Evolutionary conservation across 345 rosid genomes (phyloP).

Genomic region (Stellera chamaejasme): DNA sequence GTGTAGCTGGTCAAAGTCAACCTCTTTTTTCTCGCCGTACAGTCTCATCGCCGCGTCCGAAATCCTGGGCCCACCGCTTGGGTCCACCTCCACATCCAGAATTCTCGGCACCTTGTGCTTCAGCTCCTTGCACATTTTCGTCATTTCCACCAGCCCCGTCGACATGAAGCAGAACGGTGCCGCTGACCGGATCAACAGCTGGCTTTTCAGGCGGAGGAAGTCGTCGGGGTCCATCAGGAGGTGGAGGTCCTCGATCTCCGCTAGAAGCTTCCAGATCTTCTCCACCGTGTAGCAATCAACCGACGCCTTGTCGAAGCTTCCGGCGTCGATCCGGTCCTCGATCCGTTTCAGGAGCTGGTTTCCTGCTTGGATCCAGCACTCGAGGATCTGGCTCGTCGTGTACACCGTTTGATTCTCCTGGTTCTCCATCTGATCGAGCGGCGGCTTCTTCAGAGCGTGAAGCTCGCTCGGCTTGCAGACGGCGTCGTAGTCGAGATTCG

Average conservation of each 20-base stretch:
- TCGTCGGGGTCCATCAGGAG: constrained; percentile 79
- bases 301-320: constrained; percentile 38
- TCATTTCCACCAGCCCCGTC: constrained; percentile 52
- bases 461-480: constrained; percentile 63
- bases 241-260: constrained; percentile 70
- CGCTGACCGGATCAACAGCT: constrained; percentile 42
- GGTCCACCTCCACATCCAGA: constrained; percentile 80
- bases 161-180: constrained; percentile 84
- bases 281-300: constrained; percentile 53
- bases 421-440: constrained; percentile 52
- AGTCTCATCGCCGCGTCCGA: constrained; percentile 91
- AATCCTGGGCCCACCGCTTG: constrained; percentile 86
- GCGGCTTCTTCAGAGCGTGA: constrained; percentile 37
- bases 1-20: constrained; percentile 40
- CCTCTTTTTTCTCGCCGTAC: constrained; percentile 45
- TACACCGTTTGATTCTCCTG: constrained; percentile 64
- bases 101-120: constrained; percentile 69
- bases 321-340: constrained; percentile 30
- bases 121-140: constrained; percentile 50
- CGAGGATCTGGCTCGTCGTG: constrained; percentile 68
- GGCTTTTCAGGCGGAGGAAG: constrained; percentile 60
- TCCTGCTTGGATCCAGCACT: constrained; percentile 65
- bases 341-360: constrained; percentile 41
- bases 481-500: constrained; percentile 75
- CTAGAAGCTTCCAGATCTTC: constrained; percentile 65